These are phyloP conservation scores for Curvularia verruculosa DNA, from an alignment of 2,329 filamentous ascomycete species.

Conservation along the genomic window DNA sequence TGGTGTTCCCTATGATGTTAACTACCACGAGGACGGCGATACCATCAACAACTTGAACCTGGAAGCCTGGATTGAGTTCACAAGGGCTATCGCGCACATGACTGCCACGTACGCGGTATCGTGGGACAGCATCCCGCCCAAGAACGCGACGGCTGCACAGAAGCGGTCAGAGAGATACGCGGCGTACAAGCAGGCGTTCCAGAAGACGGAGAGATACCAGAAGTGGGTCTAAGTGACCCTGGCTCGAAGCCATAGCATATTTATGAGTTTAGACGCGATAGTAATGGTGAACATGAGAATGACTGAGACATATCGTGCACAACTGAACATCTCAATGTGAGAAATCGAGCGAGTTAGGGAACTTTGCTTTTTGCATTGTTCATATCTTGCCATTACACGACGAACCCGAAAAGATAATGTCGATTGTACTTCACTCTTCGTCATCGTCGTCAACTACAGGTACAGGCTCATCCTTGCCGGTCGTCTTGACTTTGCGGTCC, in stretches of 20 bases:
- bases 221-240: conserved; percentile 22
- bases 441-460: conserved; percentile 43
- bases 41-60: conserved; percentile 43
- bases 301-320: neutral
- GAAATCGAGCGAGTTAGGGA: neutral
- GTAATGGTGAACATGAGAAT: neutral
- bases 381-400: neutral
- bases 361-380: neutral
- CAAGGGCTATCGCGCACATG: conserved; percentile 64
- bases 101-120: conserved; percentile 45
- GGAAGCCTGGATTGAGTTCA: conserved; percentile 57
- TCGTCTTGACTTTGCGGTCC: conserved; percentile 42
- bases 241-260: neutral
- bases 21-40: conserved; percentile 49
- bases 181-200: conserved; percentile 26
- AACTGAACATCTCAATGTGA: neutral
- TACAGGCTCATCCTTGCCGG: conserved; percentile 35
- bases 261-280: neutral
- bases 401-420: neutral
- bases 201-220: conserved; percentile 31
- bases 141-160: conserved; percentile 29
- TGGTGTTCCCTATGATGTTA: conserved; percentile 38
- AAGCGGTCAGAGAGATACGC: conserved; percentile 30
- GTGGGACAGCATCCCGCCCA: conserved; percentile 40
- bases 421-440: conserved; percentile 21